Percentiles rank a stretch among this genome's conserved stretches.
Conservation (phyloP, 768 basidiomycete genomes). For the Mycena amicta region DNA sequence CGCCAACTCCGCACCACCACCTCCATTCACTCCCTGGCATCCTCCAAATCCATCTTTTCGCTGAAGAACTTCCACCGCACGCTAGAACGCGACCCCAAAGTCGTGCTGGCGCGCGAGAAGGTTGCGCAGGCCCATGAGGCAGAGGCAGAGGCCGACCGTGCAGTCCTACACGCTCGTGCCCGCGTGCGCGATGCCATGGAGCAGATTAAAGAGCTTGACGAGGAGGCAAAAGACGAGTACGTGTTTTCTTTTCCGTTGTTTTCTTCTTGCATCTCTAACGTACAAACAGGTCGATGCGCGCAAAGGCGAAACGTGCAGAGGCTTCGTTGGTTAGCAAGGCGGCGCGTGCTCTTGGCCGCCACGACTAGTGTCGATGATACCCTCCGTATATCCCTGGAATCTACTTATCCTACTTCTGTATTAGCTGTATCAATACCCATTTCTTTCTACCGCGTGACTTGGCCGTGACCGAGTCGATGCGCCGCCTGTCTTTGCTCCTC, state of each 20-base stretch:
- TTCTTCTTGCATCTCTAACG: too few relatives aligned
- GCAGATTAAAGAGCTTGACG: slow-evolving; percentile 51
- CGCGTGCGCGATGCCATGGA: slow-evolving; percentile 51
- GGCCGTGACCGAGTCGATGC: too few relatives aligned
- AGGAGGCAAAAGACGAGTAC: slow-evolving; percentile 55
- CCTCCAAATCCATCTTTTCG: neutral
- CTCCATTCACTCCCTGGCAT: neutral
- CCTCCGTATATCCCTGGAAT: too few relatives aligned
- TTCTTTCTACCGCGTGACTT: too few relatives aligned
- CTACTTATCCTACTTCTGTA: too few relatives aligned
- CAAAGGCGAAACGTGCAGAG: neutral
- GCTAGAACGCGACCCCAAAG: slow-evolving; percentile 42
- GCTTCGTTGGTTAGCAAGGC: neutral
- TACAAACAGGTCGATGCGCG: neutral
- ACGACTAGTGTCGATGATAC: too few relatives aligned
- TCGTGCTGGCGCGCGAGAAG: slow-evolving; percentile 51
- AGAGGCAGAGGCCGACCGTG: slow-evolving; percentile 54
- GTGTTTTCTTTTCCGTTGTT: slow-evolving; percentile 28
- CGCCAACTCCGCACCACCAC: neutral
- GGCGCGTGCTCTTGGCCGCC: neutral
- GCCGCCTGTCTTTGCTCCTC: neutral
- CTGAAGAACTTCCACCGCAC: neutral
- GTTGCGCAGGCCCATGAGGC: slow-evolving; percentile 52
- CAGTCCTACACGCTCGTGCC: slow-evolving; percentile 46
- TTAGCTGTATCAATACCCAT: too few relatives aligned